Base-by-base conservation (phyloP, 768 basidiomycete genomes). In the Trametes gibbosa region DNA sequence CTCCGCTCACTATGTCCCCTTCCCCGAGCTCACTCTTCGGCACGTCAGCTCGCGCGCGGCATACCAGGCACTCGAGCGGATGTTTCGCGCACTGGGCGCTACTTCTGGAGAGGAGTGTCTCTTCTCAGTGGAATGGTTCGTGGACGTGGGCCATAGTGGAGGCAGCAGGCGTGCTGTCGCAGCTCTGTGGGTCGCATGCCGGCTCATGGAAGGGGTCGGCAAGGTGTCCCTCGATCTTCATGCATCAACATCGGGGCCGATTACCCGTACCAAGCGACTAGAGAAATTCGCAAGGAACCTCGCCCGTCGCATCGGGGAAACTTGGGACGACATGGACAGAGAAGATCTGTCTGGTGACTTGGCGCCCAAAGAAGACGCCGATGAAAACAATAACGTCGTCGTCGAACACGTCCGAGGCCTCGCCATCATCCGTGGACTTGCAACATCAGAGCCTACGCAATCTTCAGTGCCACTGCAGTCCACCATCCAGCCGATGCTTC, bases 111-210 rank as follows among this genome's bases (percentile, higher is more conserved):
- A 90, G 53, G 75, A 79, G 16, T 84, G 84, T 50, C 74, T 95
- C 25, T 90, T 84, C 61, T 78, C 93, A 8, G 84, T 94, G 5
- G 90, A 95, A 65, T 95, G 96, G 85, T 86, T 96, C 62, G 72
- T 84, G 13, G 79, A 79, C 46, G 76, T 84, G 13, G 80, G 80
- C 4, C 73, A 76, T 43, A 72, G 72, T 34, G 78, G 82, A 23
- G 74, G 71, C 17, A 78, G 76, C 10, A 70, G 66, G 10, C 74
- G 75, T 24, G 81, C 84, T 17, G 83, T 85, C 1, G 80, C 89
- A 0, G 93, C 93, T 2, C 75, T 95, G 23, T 98, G 94, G 94
- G 89, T 91, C 63, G 87, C 90, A 2, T 82, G 83, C 59, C 80
- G 84, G 27, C 69, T 98, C 0, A 68, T 98, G 58, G 86, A 91